phyloP scores from a whole-genome alignment of 73 alveolate species.

The Paramecium sonneborni region DNA sequence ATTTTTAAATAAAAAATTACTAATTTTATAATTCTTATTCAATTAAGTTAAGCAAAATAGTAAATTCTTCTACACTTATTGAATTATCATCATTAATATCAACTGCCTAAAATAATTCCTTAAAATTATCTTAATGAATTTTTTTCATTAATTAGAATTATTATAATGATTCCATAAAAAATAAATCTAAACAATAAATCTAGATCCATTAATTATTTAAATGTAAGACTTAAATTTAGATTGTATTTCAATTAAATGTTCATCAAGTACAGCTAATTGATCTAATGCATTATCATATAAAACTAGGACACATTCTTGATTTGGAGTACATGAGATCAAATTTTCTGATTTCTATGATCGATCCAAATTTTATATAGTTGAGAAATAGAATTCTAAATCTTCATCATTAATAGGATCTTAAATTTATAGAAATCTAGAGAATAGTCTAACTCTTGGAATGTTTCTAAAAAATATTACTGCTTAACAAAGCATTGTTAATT shows the following conservation, averaged over 20 bases:
- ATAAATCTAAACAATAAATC: constrained; percentile 6
- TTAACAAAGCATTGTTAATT: neutral
- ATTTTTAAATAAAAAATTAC: neutral
- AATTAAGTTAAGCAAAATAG: neutral
- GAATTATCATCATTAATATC: constrained; percentile 16
- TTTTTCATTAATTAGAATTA: constrained; percentile 27
- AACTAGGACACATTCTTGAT: neutral
- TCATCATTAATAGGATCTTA: constrained; percentile 6
- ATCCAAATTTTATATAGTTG: neutral
- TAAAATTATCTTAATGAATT: constrained; percentile 16
- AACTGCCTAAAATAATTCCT: constrained; percentile 32
- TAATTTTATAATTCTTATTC: neutral
- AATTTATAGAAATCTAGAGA: constrained; percentile 6
- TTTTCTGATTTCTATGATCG: neutral
- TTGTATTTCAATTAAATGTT: neutral
- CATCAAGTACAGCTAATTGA: neutral
- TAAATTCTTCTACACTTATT: neutral
- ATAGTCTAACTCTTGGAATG: neutral
- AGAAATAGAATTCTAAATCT: constrained; percentile 44
- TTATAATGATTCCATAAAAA: neutral
- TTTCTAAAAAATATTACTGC: neutral
- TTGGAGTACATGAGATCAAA: neutral
- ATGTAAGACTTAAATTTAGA: neutral
- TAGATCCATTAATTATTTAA: neutral
- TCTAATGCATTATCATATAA: neutral